Evolutionary conservation across 768 basidiomycete genomes (phyloP).

Genomic region (Suillus lakei): DNA sequence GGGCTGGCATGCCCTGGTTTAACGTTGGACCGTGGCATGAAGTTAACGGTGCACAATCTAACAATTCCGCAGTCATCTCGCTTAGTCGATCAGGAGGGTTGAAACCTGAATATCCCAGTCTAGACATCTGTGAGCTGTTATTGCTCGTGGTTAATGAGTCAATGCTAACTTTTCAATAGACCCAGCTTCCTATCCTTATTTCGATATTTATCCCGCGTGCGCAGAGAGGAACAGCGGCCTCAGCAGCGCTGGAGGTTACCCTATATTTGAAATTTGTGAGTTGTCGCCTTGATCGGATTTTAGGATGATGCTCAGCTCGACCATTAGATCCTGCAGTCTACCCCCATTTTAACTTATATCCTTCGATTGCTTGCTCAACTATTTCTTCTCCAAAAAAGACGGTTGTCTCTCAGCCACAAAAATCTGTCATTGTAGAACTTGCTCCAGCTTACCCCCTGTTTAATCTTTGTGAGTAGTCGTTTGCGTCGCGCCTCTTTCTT

Average conservation of each 20-base stretch:
- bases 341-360: conserved; percentile 48
- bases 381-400: not conserved
- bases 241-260: conserved; percentile 23
- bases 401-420: not conserved
- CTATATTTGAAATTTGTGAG: conserved; percentile 17
- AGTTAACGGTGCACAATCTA: conserved; percentile 7
- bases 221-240: not conserved
- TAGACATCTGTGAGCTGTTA: conserved; percentile 33
- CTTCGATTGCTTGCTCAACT: conserved; percentile 20
- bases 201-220: conserved; percentile 44
- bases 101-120: conserved; percentile 25
- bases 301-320: not conserved
- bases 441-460: conserved; percentile 23
- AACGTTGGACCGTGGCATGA: conserved; percentile 40
- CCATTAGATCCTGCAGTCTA: conserved; percentile 44
- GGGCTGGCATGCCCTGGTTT: conserved; percentile 26
- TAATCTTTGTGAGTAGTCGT: conserved; percentile 38
- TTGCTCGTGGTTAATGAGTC: not conserved
- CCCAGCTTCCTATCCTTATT: conserved; percentile 45
- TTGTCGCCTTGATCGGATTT: not conserved
- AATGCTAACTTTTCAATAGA: conserved; percentile 35
- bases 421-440: conserved; percentile 15
- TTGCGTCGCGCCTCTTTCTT: not conserved
- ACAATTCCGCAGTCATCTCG: not conserved
- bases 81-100: conserved; percentile 13